Evolutionary conservation across 2,329 filamentous ascomycete genomes (phyloP).

Genomic region (Metarhizium anisopliae): DNA sequence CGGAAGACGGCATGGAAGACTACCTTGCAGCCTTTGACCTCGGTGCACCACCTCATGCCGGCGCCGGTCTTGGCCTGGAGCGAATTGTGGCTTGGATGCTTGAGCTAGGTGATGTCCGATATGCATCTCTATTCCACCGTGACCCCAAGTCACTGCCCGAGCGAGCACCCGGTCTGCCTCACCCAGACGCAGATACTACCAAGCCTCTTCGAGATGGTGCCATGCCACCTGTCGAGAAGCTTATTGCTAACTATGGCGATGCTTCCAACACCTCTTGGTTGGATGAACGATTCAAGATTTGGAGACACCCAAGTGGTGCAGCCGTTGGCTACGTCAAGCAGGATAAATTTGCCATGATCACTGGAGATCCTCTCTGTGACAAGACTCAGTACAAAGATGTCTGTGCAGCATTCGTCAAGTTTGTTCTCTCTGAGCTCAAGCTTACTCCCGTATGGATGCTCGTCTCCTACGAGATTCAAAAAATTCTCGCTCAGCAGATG

Average conservation of each 20-base stretch:
- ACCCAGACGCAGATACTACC: conserved; percentile 76
- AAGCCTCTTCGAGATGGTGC: conserved; percentile 38
- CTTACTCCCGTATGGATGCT: conserved; percentile 85
- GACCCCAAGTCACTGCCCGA: conserved; percentile 81
- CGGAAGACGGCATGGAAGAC: conserved; percentile 77
- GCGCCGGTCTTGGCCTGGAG: conserved; percentile 83
- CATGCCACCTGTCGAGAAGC: conserved; percentile 69
- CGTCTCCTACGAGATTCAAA: conserved; percentile 68
- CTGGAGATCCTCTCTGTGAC: conserved; percentile 83
- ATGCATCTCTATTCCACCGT: conserved; percentile 78
- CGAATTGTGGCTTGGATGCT: conserved; percentile 80
- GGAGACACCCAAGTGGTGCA: conserved; percentile 77
- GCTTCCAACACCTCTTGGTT: conserved; percentile 91
- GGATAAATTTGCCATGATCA: conserved; percentile 70
- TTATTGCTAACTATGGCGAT: conserved; percentile 93
- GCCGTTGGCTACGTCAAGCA: conserved; percentile 76
- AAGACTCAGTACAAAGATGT: conserved; percentile 65
- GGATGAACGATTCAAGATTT: conserved; percentile 79
- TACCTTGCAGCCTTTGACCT: conserved; percentile 84
- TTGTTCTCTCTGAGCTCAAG: conserved; percentile 57
- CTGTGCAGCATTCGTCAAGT: conserved; percentile 65
- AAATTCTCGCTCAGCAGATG: conserved; percentile 68
- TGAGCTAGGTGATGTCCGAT: conserved; percentile 79
- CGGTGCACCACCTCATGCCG: conserved; percentile 81
- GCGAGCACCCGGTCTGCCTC: conserved; percentile 58